Evolutionary conservation across 768 basidiomycete genomes (phyloP).

Genomic region (Leccinum arenicola): DNA sequence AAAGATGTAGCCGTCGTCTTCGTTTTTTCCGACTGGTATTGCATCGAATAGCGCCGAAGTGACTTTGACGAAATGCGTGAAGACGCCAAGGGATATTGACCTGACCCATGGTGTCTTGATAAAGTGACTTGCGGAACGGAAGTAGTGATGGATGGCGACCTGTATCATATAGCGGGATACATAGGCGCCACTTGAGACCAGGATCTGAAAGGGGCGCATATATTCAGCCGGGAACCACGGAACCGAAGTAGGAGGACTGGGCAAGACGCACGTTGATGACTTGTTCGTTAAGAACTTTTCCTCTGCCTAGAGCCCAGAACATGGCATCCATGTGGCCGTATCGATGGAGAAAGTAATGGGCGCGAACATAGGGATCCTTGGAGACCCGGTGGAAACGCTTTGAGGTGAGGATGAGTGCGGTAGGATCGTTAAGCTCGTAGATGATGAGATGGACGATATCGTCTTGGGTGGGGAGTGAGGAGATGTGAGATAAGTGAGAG

Average conservation of each 20-base stretch:
- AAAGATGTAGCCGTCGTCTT: slow-evolving; percentile 73
- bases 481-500: slow-evolving; percentile 4
- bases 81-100: slow-evolving; percentile 56
- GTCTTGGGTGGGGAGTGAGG: slow-evolving; percentile 30
- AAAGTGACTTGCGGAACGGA: slow-evolving; percentile 68
- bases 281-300: slow-evolving; percentile 58
- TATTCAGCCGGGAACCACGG: slow-evolving; percentile 20
- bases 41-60: slow-evolving; percentile 59
- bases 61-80: slow-evolving; percentile 60
- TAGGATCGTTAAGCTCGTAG: slow-evolving; percentile 67
- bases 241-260: slow-evolving; percentile 18
- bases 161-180: slow-evolving; percentile 78
- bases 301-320: slow-evolving; percentile 73
- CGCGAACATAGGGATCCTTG: slow-evolving; percentile 71
- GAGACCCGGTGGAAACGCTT: slow-evolving; percentile 62
- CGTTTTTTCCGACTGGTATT: slow-evolving; percentile 67
- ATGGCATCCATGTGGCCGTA: slow-evolving; percentile 69
- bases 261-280: slow-evolving; percentile 62
- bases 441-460: slow-evolving; percentile 75
- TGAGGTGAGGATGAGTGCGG: slow-evolving; percentile 52
- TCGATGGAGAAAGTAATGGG: slow-evolving; percentile 73
- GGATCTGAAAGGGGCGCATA: slow-evolving; percentile 48
- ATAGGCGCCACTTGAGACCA: slow-evolving; percentile 73
- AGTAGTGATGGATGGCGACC: slow-evolving; percentile 76
- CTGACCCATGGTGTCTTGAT: slow-evolving; percentile 76